These are phyloP conservation scores for Neurospora pannonica DNA, from an alignment of 495 filamentous ascomycete genomes.

Conservation along the genomic window DNA sequence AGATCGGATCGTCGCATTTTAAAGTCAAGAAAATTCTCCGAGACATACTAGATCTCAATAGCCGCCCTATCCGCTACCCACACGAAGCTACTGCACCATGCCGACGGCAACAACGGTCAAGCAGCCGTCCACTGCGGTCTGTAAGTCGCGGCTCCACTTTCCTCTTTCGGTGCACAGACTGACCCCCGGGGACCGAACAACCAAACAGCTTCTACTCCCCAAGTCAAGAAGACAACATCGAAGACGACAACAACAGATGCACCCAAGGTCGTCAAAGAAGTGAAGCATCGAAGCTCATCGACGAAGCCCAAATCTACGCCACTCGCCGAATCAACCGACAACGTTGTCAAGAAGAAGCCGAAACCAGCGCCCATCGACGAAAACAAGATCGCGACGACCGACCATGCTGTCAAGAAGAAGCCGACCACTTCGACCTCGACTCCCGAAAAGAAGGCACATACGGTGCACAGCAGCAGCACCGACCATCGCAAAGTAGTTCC, in stretches of 20 bases:
- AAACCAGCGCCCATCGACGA: background rate
- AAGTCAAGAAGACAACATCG: background rate
- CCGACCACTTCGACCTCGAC: background rate
- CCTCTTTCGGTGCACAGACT: background rate
- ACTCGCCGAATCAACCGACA: background rate
- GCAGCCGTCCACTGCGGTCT: background rate
- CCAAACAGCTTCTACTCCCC: background rate
- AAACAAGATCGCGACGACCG: background rate
- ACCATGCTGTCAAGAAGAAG: background rate
- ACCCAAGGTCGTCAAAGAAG: background rate
- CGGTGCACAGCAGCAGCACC: background rate
- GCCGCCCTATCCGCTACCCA: background rate
- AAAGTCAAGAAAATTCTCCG: background rate
- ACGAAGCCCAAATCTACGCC: background rate
- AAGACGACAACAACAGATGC: background rate
- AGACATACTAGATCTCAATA: background rate
- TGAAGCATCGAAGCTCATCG: background rate
- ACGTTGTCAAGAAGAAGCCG: background rate
- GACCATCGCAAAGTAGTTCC: conserved; percentile 1
- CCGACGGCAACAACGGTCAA: background rate
- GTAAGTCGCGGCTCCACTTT: background rate
- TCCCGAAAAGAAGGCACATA: background rate
- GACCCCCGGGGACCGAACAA: background rate
- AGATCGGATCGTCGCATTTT: background rate
- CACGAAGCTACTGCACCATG: background rate